Percentiles rank a stretch among this genome's conserved stretches.
Conservation (phyloP, 2,329 filamentous ascomycete genomes). For the Colletotrichum sp. region DNA sequence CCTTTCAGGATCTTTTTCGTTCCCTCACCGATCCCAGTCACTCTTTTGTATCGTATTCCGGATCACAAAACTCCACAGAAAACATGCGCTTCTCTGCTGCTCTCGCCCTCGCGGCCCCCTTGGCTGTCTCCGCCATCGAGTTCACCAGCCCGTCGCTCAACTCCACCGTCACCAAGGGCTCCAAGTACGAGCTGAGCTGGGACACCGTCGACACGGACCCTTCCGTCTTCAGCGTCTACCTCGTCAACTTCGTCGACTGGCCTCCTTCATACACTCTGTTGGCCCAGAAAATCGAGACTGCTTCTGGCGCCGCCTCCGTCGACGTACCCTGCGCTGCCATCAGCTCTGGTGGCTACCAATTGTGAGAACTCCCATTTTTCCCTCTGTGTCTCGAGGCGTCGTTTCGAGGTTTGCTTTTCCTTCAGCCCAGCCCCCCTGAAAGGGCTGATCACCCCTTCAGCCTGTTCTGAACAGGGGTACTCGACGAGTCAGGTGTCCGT, state of each 20-base stretch:
- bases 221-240: conserved; percentile 40
- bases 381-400: conserved; percentile 19
- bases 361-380: conserved; percentile 20
- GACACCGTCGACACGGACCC: conserved; percentile 44
- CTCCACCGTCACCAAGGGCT: conserved; percentile 39
- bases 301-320: conserved; percentile 33
- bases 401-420: neutral
- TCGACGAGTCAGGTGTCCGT: neutral
- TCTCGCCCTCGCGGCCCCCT: conserved; percentile 31
- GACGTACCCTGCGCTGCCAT: conserved; percentile 40
- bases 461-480: neutral
- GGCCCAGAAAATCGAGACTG: conserved; percentile 36
- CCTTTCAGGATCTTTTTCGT: neutral
- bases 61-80: neutral
- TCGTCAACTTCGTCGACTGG: conserved; percentile 50
- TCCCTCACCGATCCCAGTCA: conserved; percentile 17
- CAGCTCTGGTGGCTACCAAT: conserved; percentile 42
- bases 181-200: conserved; percentile 37
- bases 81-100: conserved; percentile 31
- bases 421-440: neutral
- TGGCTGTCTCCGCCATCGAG: conserved; percentile 31
- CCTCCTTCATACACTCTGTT: conserved; percentile 42
- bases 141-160: conserved; percentile 35
- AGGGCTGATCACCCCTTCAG: neutral
- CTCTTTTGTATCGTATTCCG: conserved; percentile 10